Base-by-base conservation (phyloP, 2,329 filamentous ascomycete genomes). In the Endoconidiophora polonica region DNA sequence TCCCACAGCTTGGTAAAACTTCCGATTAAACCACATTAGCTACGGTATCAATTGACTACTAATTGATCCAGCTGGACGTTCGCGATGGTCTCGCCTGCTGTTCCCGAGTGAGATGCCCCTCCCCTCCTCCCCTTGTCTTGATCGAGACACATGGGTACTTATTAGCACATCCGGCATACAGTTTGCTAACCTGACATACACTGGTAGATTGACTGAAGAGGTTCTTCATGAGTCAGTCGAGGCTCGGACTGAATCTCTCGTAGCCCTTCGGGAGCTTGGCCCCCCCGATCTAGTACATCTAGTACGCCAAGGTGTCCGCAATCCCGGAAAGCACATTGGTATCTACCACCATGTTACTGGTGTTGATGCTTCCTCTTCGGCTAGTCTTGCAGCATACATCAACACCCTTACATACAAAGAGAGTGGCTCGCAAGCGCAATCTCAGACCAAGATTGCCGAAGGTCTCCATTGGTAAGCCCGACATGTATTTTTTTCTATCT, bases 331-430 rank as follows among this genome's bases (percentile, higher is more conserved):
- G 60, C 76, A 74, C 84, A 81, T 80, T 54, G 91, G 91, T 53
- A 81, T 95, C 50, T 98, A 98, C 63, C 91, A 98, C 65, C 91
- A 98, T 79, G 88, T 95, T 58, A 94, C 87, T 38, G 91, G 91
- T 54, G 81, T 95, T 61, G 91, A 98, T 67, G 91, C 91, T 45
- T 98, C 91, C 2, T 96, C 91, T 5, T 96, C 91, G 7, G 91
- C 91, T 53, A 96, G 90, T 67, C 70, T 98, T 53, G 91, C 91
- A 39, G 91, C 91, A 58, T 98, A 98, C 66, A 94, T 98, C 68
- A 98, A 96, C 66, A 96, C 90, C 38, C 73, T 98, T 54, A 95
- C 88, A 43, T 93, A 95, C 67, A 83, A 83, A 56, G 84, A 90
- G 49, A 42, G 43, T 12, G 79, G 82, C 56, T 86, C 82, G 10